These are phyloP conservation scores for Monosporascus sp. DNA, from an alignment of 2,329 filamentous ascomycete genomes.

Conservation along the genomic window DNA sequence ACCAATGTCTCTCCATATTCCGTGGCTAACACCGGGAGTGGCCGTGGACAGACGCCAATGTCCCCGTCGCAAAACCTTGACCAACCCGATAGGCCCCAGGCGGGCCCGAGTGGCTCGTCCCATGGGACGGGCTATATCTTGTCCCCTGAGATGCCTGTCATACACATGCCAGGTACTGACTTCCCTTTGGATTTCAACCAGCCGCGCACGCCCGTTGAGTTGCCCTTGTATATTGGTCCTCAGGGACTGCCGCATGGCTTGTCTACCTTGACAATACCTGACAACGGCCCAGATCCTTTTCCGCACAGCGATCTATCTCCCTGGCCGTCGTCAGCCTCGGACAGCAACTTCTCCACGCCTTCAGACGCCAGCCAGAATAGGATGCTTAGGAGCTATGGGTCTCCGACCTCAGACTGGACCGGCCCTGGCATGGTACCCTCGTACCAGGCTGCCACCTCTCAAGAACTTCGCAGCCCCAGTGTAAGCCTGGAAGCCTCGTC, in stretches of 20 bases:
- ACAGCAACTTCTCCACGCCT: conserved; percentile 43
- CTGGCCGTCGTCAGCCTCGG: conserved; percentile 41
- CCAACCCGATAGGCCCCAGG: conserved; percentile 9
- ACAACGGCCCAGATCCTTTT: conserved; percentile 26
- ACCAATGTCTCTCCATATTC: conserved; percentile 13
- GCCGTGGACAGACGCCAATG: conserved; percentile 20
- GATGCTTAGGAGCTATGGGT: conserved; percentile 12
- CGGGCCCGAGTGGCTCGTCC: conserved; percentile 8
- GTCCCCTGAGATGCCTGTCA: conserved; percentile 15
- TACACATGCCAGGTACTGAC: conserved; percentile 15
- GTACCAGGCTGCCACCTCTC: conserved; percentile 10
- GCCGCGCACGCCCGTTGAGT: conserved; percentile 24
- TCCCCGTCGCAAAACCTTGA: conserved; percentile 16
- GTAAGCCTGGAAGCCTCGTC: conserved; percentile 21
- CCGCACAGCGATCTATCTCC: conserved; percentile 31
- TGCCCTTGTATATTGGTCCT: conserved; percentile 20
- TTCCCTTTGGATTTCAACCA: conserved; percentile 18
- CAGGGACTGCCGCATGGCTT: conserved; percentile 16
- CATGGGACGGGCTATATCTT: conserved; percentile 13
- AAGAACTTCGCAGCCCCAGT: conserved; percentile 14
- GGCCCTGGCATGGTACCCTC: conserved; percentile 4
- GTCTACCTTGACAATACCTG: conserved; percentile 27
- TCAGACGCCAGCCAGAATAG: conserved; percentile 29
- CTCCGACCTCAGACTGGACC: conserved; percentile 21
- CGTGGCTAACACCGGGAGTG: conserved; percentile 10